Evolutionary conservation across 352 stramenopile species (phyloP).

Genomic region (Globisporangium echinulatum): DNA sequence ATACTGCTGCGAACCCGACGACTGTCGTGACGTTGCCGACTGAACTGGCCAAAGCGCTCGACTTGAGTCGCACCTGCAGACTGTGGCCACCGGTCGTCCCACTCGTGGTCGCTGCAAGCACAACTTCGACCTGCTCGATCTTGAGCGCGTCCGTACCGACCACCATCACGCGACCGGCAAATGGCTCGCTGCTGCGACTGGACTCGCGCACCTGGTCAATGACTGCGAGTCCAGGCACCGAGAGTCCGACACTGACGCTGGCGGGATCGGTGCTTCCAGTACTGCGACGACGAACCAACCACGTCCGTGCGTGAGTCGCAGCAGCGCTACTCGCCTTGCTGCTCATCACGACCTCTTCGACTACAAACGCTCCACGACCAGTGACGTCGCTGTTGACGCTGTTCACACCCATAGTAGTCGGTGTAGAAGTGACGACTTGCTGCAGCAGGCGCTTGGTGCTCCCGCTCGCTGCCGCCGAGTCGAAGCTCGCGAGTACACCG

Average conservation of each 20-base stretch:
- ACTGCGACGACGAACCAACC: not conserved
- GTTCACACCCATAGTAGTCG: not conserved
- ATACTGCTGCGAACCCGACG: not conserved
- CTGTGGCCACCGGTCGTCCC: not conserved
- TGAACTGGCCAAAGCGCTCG: not conserved
- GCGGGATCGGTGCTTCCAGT: not conserved
- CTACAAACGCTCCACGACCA: not conserved
- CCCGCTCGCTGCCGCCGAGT: not conserved
- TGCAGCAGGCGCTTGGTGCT: not conserved
- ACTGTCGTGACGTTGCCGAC: not conserved
- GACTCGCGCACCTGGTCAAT: constrained; percentile 2
- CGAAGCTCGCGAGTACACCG: not conserved
- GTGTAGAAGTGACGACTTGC: not conserved
- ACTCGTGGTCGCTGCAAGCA: not conserved
- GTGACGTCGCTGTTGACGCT: not conserved
- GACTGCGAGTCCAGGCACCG: not conserved
- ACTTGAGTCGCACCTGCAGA: constrained; percentile 2
- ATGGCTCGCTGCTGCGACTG: not conserved
- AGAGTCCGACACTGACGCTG: not conserved
- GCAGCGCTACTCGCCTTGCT: not conserved
- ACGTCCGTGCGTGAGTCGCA: not conserved
- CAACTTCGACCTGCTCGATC: constrained; percentile 3
- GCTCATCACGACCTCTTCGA: not conserved
- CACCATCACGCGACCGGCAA: not conserved
- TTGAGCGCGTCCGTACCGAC: not conserved